Evolutionary conservation across 1,284 basidiomycete genomes (phyloP).

Genomic region (Agaricales sp.): DNA sequence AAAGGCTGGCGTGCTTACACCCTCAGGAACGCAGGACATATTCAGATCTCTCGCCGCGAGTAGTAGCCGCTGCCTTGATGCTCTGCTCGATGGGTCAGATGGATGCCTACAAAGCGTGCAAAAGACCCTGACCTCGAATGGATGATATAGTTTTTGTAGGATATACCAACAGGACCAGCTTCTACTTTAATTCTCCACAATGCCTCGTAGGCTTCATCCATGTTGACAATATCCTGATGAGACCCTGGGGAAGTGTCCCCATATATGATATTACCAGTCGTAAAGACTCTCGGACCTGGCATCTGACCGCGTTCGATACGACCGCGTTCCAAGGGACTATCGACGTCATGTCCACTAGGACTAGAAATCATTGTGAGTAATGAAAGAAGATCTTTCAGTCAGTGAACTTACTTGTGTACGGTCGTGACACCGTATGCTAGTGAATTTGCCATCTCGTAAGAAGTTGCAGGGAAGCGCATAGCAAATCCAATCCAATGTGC

Average conservation of each 20-base stretch:
- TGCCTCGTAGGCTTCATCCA: constrained; percentile 52
- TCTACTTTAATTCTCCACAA: constrained; percentile 59
- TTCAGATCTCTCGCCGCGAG: constrained; percentile 46
- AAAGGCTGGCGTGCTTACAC: constrained; percentile 16
- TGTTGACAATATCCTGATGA: constrained; percentile 56
- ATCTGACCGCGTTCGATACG: constrained; percentile 57
- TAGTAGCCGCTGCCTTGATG: constrained; percentile 58
- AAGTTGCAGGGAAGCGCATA: constrained; percentile 43
- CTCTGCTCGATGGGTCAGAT: constrained; percentile 25
- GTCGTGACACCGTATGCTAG: constrained; percentile 68
- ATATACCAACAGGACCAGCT: constrained; percentile 56
- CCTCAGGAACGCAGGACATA: constrained; percentile 67
- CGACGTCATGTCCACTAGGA: constrained; percentile 51
- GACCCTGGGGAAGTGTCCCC: constrained; percentile 38
- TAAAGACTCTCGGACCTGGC: constrained; percentile 60
- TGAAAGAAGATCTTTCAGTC: not conserved
- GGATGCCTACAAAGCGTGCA: not conserved
- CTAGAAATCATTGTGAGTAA: constrained; percentile 15
- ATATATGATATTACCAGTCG: constrained; percentile 56
- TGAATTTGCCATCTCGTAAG: constrained; percentile 68
- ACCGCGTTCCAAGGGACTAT: constrained; percentile 51
- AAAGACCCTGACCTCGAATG: constrained; percentile 25
- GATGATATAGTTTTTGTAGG: constrained; percentile 72
- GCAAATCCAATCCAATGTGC: constrained; percentile 57
- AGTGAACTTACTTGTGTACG: constrained; percentile 50